phyloP scores from a whole-genome alignment of 1,284 basidiomycete genomes.

The Sphagnurus paluster region DNA sequence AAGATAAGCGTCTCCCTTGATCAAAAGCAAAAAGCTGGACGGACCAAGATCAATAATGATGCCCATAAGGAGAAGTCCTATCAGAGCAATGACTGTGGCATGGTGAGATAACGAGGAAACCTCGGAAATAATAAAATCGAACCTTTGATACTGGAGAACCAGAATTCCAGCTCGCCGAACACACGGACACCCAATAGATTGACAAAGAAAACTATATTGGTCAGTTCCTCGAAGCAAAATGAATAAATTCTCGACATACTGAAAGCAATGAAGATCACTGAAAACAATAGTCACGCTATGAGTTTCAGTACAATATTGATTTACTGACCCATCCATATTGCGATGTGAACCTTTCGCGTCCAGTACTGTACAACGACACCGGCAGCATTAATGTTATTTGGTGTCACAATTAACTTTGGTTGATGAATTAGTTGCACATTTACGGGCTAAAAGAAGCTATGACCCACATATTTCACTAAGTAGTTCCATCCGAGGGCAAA shows the following conservation, averaged over 20 bases:
- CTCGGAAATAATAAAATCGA: conserved; percentile 1
- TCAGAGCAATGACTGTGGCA: conserved; percentile 49
- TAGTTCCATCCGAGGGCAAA: conserved; percentile 56
- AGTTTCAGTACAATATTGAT: neutral
- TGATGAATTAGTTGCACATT: neutral
- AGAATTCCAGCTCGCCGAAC: conserved; percentile 65
- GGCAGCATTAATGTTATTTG: conserved; percentile 57
- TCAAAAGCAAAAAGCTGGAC: conserved; percentile 6
- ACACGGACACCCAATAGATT: conserved; percentile 55
- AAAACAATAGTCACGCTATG: conserved; percentile 3
- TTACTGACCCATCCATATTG: conserved; percentile 57
- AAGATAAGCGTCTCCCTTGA: neutral
- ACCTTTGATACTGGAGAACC: conserved; percentile 54
- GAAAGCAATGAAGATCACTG: conserved; percentile 57
- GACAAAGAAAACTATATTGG: conserved; percentile 45
- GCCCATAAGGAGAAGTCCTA: conserved; percentile 62
- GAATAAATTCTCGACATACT: conserved; percentile 34
- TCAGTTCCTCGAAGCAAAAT: neutral
- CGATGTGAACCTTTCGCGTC: conserved; percentile 51
- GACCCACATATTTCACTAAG: conserved; percentile 45
- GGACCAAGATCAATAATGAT: conserved; percentile 51
- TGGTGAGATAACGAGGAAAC: neutral
- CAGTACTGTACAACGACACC: conserved; percentile 65
- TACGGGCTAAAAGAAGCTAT: neutral
- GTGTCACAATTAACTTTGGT: conserved; percentile 41